Conservation (phyloP, 306 rosid species). For the Medicago lupulina region DNA sequence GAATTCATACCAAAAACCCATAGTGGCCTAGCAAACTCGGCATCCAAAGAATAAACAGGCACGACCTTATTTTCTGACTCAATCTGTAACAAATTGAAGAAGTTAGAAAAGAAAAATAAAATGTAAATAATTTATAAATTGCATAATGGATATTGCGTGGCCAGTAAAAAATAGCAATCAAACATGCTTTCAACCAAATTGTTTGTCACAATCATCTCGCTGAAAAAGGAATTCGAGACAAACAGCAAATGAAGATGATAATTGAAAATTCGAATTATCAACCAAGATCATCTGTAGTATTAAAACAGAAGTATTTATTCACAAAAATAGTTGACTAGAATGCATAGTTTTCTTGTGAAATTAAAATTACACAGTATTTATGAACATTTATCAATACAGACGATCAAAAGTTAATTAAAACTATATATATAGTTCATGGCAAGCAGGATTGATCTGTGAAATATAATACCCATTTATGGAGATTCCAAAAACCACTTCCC, state of each 20-base stretch:
- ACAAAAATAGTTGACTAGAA: constrained; percentile 8
- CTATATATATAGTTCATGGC: neutral
- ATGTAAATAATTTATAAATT: neutral
- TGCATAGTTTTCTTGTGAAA: constrained; percentile 12
- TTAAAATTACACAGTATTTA: constrained; percentile 17
- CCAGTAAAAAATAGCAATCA: constrained; percentile 30
- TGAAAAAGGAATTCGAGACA: neutral
- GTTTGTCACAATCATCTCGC: constrained; percentile 16
- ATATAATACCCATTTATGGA: constrained; percentile 85
- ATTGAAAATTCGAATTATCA: neutral
- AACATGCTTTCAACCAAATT: constrained; percentile 28
- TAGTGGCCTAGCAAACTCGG: constrained; percentile 84
- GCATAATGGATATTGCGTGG: neutral
- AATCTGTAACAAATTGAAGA: constrained; percentile 58
- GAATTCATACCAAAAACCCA: constrained; percentile 87
- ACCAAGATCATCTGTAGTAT: neutral
- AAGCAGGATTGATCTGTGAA: constrained; percentile 19
- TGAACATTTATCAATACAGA: constrained; percentile 1
- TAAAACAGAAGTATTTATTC: too few relatives aligned
- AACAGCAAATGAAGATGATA: neutral
- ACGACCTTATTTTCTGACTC: constrained; percentile 75
- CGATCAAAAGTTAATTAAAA: constrained; percentile 17
- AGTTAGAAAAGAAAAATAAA: constrained; percentile 26
- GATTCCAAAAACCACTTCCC: constrained; percentile 87
- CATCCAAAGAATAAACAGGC: constrained; percentile 72